These are phyloP conservation scores for Trichoderma hamatum DNA, from an alignment of 2,329 filamentous ascomycete species.

Conservation along the genomic window DNA sequence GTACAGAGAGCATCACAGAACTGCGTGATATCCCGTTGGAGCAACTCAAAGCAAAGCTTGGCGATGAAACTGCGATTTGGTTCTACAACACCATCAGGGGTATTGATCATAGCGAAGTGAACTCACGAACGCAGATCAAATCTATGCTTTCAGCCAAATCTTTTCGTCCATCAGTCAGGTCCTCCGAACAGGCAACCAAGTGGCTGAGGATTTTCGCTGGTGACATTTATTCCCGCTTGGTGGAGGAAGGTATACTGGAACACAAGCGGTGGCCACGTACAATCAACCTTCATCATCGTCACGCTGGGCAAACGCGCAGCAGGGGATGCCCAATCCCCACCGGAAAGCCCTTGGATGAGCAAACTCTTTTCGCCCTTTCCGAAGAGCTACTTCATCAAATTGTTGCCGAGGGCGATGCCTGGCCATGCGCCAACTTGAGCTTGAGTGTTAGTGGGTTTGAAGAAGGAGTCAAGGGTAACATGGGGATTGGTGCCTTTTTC, in stretches of 20 bases:
- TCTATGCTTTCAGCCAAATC: conserved; percentile 97
- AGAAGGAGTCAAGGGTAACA: conserved; percentile 80
- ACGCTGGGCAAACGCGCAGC: conserved; percentile 73
- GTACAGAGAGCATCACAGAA: conserved; percentile 77
- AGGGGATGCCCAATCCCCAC: conserved; percentile 76
- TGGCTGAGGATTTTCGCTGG: conserved; percentile 92
- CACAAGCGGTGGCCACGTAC: conserved; percentile 84
- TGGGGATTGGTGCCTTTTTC: conserved; percentile 85
- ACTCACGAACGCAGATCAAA: conserved; percentile 88
- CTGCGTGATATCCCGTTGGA: conserved; percentile 73
- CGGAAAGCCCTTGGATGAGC: conserved; percentile 73
- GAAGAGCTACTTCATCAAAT: conserved; percentile 78
- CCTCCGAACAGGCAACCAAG: conserved; percentile 72
- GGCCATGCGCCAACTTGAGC: conserved; percentile 91
- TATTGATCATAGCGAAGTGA: conserved; percentile 85
- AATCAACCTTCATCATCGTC: conserved; percentile 81
- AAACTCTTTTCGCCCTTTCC: conserved; percentile 72
- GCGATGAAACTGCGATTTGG: conserved; percentile 84
- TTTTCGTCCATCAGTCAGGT: conserved; percentile 82
- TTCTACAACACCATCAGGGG: conserved; percentile 84
- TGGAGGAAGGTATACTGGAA: conserved; percentile 88
- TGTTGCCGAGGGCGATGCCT: conserved; percentile 74
- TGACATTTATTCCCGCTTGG: conserved; percentile 85
- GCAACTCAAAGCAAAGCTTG: conserved; percentile 75
- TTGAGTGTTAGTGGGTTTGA: conserved; percentile 91